Percentiles rank a stretch among this genome's conserved stretches.
Conservation (phyloP, 1,284 basidiomycete genomes). For the Ceraceosorus guamensis region DNA sequence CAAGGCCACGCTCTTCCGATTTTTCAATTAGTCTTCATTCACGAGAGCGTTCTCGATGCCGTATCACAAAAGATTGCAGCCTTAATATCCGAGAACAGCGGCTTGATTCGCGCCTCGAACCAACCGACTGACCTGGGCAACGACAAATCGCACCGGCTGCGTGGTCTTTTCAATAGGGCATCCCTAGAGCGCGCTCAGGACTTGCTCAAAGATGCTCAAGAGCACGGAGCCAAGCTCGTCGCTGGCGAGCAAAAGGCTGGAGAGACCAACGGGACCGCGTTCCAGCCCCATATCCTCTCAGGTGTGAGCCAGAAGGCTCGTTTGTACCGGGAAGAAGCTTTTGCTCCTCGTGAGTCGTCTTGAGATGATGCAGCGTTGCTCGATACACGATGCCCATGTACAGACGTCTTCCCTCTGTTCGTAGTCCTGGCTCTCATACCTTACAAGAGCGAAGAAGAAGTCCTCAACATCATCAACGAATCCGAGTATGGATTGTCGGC, state of each 20-base stretch:
- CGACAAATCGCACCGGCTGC: slow-evolving; percentile 31
- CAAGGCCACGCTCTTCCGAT: too few species aligned
- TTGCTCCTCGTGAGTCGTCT: slow-evolving; percentile 5
- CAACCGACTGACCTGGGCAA: slow-evolving; percentile 11
- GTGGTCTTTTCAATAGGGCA: slow-evolving; percentile 54
- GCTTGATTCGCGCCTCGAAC: slow-evolving; percentile 13
- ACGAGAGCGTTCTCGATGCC: slow-evolving; percentile 49
- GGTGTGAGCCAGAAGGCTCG: slow-evolving; percentile 55
- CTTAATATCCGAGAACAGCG: slow-evolving; percentile 18
- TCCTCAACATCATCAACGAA: slow-evolving; percentile 9
- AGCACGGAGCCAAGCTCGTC: slow-evolving; percentile 56
- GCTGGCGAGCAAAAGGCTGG: slow-evolving; percentile 51
- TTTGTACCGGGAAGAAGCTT: slow-evolving; percentile 22
- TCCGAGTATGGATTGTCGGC: slow-evolving; percentile 8
- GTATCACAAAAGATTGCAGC: slow-evolving; percentile 51
- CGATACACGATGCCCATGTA: too few species aligned
- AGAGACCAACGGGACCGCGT: slow-evolving; percentile 50
- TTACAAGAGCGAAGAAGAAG: slow-evolving; percentile 9
- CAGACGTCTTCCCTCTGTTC: too few species aligned
- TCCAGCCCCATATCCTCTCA: slow-evolving; percentile 57
- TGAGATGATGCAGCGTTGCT: not conserved
- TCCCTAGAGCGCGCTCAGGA: slow-evolving; percentile 55
- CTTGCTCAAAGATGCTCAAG: slow-evolving; percentile 56
- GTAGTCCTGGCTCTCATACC: slow-evolving; percentile 6
- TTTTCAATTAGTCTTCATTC: too few species aligned